These are phyloP conservation scores for Mastigamoeba balamuthi DNA, from an alignment of 78 protist genomes.

Conservation along the genomic window DNA sequence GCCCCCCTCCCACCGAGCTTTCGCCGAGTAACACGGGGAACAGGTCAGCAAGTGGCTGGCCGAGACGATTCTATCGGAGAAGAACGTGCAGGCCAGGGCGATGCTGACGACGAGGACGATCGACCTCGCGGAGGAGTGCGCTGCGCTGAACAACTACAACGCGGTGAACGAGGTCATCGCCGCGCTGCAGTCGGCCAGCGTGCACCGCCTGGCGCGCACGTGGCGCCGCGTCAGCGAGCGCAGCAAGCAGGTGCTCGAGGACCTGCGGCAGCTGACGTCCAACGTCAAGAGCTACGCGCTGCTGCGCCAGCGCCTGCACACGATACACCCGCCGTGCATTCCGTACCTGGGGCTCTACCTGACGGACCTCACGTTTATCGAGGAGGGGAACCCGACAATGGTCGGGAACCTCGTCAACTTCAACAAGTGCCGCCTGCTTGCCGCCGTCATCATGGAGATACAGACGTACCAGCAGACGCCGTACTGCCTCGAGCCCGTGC, in stretches of 20 bases:
- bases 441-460: constrained; percentile 5
- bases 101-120: too few species aligned
- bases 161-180: constrained; percentile 10
- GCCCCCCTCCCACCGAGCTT: too few species aligned
- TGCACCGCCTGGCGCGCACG: constrained; percentile 14
- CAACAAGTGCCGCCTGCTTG: constrained; percentile 3
- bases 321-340: constrained; percentile 1
- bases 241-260: too few species aligned
- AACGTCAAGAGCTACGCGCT: neutral
- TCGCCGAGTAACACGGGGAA: too few species aligned
- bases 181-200: neutral
- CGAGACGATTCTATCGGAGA: too few species aligned
- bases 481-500: neutral
- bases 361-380: constrained; percentile 12
- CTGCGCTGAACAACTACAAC: constrained; percentile 14
- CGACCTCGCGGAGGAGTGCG: too few species aligned
- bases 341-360: constrained; percentile 10
- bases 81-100: too few species aligned
- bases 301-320: neutral
- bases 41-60: neutral
- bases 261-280: neutral
- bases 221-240: too few species aligned
- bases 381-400: constrained; percentile 1
- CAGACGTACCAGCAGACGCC: constrained; percentile 21
- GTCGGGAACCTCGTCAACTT: neutral